Percentiles rank a stretch among this genome's conserved stretches.
Conservation (phyloP, 2,329 filamentous ascomycete genomes). For the Neopestalotiopsis rosae region DNA sequence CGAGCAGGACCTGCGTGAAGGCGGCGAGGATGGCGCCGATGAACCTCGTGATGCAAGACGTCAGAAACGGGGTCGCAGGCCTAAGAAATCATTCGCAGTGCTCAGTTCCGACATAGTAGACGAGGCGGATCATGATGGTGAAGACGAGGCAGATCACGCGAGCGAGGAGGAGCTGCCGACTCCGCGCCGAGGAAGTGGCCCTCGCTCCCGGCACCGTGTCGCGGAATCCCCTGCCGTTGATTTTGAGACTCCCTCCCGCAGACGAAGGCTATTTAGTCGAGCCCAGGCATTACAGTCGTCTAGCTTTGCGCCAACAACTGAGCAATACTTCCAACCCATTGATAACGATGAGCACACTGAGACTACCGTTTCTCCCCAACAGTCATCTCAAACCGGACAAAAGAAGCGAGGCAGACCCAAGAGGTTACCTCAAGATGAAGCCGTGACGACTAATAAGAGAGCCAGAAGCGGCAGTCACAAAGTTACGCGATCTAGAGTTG, state of each 20-base stretch:
- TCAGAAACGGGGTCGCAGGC: slow-evolving; percentile 34
- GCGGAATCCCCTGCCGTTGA: slow-evolving; percentile 23
- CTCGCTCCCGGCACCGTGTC: neutral
- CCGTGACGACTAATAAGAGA: slow-evolving; percentile 27
- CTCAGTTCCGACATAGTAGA: slow-evolving; percentile 33
- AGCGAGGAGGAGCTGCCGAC: slow-evolving; percentile 22
- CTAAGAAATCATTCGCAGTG: slow-evolving; percentile 35
- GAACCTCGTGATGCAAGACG: slow-evolving; percentile 28
- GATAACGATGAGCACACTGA: slow-evolving; percentile 25
- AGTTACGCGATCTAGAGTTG: slow-evolving; percentile 23
- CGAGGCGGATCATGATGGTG: slow-evolving; percentile 28
- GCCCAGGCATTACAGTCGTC: no score
- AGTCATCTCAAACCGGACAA: slow-evolving; percentile 20
- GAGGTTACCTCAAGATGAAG: slow-evolving; percentile 1
- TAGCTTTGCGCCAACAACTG: no score
- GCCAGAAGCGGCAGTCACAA: slow-evolving; percentile 12
- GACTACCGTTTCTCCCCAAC: slow-evolving; percentile 7
- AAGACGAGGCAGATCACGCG: slow-evolving; percentile 29
- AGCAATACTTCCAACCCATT: slow-evolving; percentile 20
- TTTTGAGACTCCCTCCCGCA: slow-evolving; percentile 27
- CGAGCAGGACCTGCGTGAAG: slow-evolving; percentile 24
- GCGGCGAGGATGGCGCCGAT: slow-evolving; percentile 14
- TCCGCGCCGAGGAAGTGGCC: slow-evolving; percentile 23
- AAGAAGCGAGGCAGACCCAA: slow-evolving; percentile 22
- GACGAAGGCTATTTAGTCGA: slow-evolving; percentile 19